Evolutionary conservation across 257 asterid species (phyloP).

Genomic region (Plantago major): DNA sequence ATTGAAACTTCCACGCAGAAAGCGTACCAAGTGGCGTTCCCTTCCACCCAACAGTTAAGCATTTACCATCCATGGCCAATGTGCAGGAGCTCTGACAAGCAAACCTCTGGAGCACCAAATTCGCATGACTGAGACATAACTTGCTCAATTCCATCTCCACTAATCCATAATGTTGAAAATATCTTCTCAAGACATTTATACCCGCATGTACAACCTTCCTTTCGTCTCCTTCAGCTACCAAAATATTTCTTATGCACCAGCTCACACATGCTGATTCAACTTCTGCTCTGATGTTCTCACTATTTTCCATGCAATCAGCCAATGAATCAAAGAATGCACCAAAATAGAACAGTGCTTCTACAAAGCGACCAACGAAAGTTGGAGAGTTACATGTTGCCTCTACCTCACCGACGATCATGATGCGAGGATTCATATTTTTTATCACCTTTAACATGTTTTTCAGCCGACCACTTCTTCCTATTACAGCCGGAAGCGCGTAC

Average conservation of each 20-base stretch:
- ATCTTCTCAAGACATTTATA: slow-evolving; percentile 35
- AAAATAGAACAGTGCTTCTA: slow-evolving; percentile 34
- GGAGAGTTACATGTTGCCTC: slow-evolving; percentile 43
- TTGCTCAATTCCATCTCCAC: slow-evolving; percentile 34
- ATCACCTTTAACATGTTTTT: slow-evolving; percentile 31
- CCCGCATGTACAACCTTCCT: slow-evolving; percentile 37
- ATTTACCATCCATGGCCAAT: slow-evolving; percentile 31
- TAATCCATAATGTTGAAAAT: slow-evolving; percentile 30
- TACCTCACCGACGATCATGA: slow-evolving; percentile 32
- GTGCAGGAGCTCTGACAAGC: slow-evolving; percentile 34
- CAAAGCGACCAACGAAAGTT: slow-evolving; percentile 36
- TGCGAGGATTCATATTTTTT: slow-evolving; percentile 29
- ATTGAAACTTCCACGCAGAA: slow-evolving; percentile 40
- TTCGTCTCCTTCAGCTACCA: slow-evolving; percentile 36
- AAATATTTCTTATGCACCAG: slow-evolving; percentile 28
- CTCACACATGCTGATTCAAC: slow-evolving; percentile 30
- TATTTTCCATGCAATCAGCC: slow-evolving; percentile 39
- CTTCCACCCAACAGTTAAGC: slow-evolving; percentile 48
- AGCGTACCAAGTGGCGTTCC: slow-evolving; percentile 36
- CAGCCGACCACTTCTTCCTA: slow-evolving; percentile 24
- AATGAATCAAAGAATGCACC: slow-evolving; percentile 39
- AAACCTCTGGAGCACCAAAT: slow-evolving; percentile 26
- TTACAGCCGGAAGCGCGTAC: slow-evolving; percentile 2
- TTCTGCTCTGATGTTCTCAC: slow-evolving; percentile 20
- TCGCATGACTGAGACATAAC: slow-evolving; percentile 30